phyloP scores from a whole-genome alignment of 257 asterid species.

The Haberlea rhodopensis region DNA sequence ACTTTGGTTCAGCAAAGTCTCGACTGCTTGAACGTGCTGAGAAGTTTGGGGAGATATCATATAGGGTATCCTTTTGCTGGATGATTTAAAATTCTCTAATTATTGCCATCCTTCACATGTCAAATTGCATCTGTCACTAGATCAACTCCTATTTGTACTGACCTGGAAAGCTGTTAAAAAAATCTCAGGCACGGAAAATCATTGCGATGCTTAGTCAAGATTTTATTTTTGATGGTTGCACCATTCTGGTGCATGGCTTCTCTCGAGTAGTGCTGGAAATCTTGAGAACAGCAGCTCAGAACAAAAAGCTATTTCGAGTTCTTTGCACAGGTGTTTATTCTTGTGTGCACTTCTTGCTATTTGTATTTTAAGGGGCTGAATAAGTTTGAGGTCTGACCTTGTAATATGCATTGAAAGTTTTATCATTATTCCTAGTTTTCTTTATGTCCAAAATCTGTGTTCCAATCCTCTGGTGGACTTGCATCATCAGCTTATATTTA shows the following conservation, averaged over 20 bases:
- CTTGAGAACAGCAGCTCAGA: slow-evolving; percentile 72
- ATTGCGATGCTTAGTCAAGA: slow-evolving; percentile 90
- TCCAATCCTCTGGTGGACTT: too few relatives aligned
- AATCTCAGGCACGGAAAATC: slow-evolving; percentile 66
- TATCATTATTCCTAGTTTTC: slow-evolving; percentile 2
- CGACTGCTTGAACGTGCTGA: slow-evolving; percentile 93
- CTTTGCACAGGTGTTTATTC: slow-evolving; percentile 69
- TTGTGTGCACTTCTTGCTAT: not conserved
- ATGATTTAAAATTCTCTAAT: not conserved
- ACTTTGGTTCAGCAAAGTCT: slow-evolving; percentile 78
- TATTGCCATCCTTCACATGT: slow-evolving; percentile 6
- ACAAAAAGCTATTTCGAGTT: slow-evolving; percentile 68
- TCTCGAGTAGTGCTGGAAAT: slow-evolving; percentile 85
- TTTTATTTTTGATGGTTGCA: slow-evolving; percentile 85
- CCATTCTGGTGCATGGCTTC: slow-evolving; percentile 95
- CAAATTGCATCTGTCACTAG: not conserved
- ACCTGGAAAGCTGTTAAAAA: slow-evolving; percentile 13
- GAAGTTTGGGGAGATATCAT: slow-evolving; percentile 91
- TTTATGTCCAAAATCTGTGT: not conserved
- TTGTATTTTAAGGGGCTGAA: too few relatives aligned
- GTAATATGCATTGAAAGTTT: not conserved
- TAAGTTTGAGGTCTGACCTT: too few relatives aligned
- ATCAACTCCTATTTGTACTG: not conserved
- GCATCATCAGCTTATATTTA: too few relatives aligned
- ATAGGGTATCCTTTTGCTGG: slow-evolving; percentile 43